Evolutionary conservation across 1,139 yeast species (phyloP), one percentile per base, ranked within the genome.

Genomic region (Pichia sp.): DNA sequence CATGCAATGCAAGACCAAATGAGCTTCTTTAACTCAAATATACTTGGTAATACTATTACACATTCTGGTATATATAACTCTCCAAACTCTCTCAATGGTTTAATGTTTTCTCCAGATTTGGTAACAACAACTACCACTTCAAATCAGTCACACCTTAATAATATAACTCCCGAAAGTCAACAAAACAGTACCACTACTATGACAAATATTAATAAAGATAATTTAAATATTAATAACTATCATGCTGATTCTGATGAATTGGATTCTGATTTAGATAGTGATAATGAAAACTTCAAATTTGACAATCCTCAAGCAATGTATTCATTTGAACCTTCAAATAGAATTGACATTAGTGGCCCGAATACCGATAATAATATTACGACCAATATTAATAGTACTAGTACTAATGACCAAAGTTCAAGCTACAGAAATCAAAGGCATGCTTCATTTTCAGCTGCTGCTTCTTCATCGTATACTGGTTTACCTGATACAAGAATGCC

Each of bases 361-460:
- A 7, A 31, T 5, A 18, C 7, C 10, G 9, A 18, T 22, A 38
- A 36, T 27, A 5, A 27, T 13, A 31, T 28, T 22, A 33, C 8
- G 9, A 42, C 43, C 29, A 25, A 25, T 19, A 27, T 13, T 7
- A 22, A 10, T 30, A 29, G 22, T 3, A 33, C 18, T 31, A 33
- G 31, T 25, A 34, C 42, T 31, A 18, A 31, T 33, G 33, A 27
- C 6, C 19, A 29, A 29, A 34, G 29, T n/a, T 36, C 58, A 11
- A 51, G 47, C 43, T 66, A 56, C 44, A 61, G 67, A 56, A 59
- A 64, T 46, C 64, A 62, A 11, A 54, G 96, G 42, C 93, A 86
- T 63, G 84, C 87, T 33, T 88, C 96, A 1, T 90, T 87, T 64
- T 82, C 90, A 7, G 96, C 96, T 0, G 81, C 89, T 1, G 79